Conservation (phyloP, 2,329 filamentous ascomycete genomes). For the Salinomyces thailandicus region DNA sequence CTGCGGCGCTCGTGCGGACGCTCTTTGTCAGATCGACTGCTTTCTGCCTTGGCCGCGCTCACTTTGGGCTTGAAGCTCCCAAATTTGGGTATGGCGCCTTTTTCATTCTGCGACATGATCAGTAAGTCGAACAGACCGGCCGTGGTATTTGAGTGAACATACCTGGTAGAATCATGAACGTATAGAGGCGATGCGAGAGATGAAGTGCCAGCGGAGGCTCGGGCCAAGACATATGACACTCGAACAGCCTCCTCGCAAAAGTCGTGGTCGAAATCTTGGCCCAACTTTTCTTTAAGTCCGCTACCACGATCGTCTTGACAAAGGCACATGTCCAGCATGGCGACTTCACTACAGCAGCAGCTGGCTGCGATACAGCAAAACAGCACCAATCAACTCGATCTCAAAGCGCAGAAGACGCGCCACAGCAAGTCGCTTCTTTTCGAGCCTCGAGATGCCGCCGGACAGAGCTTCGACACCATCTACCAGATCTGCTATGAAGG, state of each 20-base stretch:
- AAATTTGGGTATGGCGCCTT: constrained; percentile 53
- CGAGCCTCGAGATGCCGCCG: constrained; percentile 70
- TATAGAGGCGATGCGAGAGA: background rate
- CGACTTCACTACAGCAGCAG: constrained; percentile 82
- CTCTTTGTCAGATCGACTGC: background rate
- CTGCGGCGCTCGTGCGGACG: background rate
- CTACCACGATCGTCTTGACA: background rate
- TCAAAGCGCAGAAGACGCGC: constrained; percentile 82
- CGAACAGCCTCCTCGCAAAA: too few relatives aligned
- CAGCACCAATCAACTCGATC: constrained; percentile 80
- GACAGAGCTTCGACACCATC: constrained; percentile 81
- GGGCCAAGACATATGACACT: constrained; percentile 1
- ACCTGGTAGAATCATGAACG: background rate
- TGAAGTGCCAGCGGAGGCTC: constrained; percentile 2
- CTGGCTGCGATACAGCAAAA: constrained; percentile 83
- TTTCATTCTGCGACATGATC: constrained; percentile 8
- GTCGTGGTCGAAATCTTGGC: constrained; percentile 4
- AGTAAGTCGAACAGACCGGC: background rate
- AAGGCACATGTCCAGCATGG: constrained; percentile 43
- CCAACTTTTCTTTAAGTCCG: background rate
- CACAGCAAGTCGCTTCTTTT: constrained; percentile 95
- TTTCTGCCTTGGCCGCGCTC: background rate
- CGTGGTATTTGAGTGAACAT: background rate
- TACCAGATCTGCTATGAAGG: constrained; percentile 81
- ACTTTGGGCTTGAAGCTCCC: constrained; percentile 57